phyloP scores from a whole-genome alignment of 768 basidiomycete species.

The Hygrocybe punicea region DNA sequence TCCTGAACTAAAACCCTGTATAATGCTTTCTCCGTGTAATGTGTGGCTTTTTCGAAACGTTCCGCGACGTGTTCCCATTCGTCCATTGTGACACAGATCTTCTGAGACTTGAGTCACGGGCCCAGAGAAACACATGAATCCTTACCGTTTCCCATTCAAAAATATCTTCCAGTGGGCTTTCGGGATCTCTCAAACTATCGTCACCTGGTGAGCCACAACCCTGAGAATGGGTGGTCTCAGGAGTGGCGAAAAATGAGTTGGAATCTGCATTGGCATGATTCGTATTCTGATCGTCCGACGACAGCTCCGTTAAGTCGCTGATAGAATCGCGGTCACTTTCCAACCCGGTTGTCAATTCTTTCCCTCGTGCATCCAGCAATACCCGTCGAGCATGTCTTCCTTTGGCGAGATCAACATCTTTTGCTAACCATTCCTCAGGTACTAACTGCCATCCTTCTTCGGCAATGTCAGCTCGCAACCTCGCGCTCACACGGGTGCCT shows the following conservation, averaged over 20 bases:
- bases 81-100: constrained; percentile 79
- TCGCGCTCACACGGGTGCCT: constrained; percentile 65
- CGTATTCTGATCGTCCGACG: constrained; percentile 32
- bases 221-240: too few species aligned
- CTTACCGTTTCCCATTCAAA: constrained; percentile 91
- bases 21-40: constrained; percentile 78
- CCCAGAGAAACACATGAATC: constrained; percentile 10
- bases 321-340: constrained; percentile 60
- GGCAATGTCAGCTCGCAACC: constrained; percentile 51
- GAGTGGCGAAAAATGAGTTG: constrained; percentile 31
- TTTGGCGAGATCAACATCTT: constrained; percentile 7
- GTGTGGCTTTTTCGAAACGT: constrained; percentile 68
- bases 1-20: constrained; percentile 62
- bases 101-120: neutral
- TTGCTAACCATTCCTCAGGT: constrained; percentile 67
- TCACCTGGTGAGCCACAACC: too few species aligned
- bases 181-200: too few species aligned
- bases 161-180: constrained; percentile 44
- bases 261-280: too few species aligned
- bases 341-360: constrained; percentile 47
- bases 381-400: constrained; percentile 16
- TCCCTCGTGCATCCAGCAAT: constrained; percentile 7
- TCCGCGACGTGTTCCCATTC: constrained; percentile 85
- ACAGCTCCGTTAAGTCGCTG: constrained; percentile 75
- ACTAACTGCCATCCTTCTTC: constrained; percentile 78